Conservation (phyloP, 164 flowering plant species). For the Cinnamomum chago region DNA sequence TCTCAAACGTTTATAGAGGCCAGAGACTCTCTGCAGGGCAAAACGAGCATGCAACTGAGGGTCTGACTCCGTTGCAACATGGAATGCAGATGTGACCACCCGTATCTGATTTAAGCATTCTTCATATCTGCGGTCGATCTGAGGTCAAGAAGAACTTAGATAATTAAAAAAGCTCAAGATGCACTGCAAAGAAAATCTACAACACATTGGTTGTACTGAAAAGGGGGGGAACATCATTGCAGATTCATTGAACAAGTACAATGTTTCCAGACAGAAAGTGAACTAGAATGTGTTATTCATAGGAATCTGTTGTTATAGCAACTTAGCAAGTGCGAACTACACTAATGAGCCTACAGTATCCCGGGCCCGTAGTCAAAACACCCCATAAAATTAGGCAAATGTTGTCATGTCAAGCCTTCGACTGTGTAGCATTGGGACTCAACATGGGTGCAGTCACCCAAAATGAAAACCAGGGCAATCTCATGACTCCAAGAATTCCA, state of each 20-base stretch:
- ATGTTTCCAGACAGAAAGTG: too few species aligned
- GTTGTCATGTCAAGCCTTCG: too few species aligned
- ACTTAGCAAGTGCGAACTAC: not conserved
- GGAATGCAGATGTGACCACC: constrained; percentile 72
- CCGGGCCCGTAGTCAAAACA: too few species aligned
- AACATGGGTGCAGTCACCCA: too few species aligned
- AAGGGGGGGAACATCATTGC: not conserved
- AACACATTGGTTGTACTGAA: not conserved
- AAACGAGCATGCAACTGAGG: constrained; percentile 65
- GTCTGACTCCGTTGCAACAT: constrained; percentile 74
- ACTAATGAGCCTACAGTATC: not conserved
- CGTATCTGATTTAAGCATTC: constrained; percentile 78
- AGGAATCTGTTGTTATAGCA: not conserved
- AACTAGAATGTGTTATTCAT: not conserved
- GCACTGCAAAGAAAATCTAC: not conserved
- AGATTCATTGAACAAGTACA: not conserved
- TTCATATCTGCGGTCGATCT: constrained; percentile 77
- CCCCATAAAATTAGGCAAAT: too few species aligned
- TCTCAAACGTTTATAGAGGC: constrained; percentile 51
- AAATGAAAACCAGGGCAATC: too few species aligned
- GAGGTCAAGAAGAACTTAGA: constrained; percentile 5
- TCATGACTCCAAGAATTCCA: not conserved
- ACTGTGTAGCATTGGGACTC: too few species aligned
- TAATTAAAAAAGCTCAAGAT: not conserved
- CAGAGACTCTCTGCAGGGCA: constrained; percentile 67